Evolutionary conservation across 257 asterid genomes (phyloP), one percentile per base, ranked within the genome.

Genomic region (Solanum piurae): DNA sequence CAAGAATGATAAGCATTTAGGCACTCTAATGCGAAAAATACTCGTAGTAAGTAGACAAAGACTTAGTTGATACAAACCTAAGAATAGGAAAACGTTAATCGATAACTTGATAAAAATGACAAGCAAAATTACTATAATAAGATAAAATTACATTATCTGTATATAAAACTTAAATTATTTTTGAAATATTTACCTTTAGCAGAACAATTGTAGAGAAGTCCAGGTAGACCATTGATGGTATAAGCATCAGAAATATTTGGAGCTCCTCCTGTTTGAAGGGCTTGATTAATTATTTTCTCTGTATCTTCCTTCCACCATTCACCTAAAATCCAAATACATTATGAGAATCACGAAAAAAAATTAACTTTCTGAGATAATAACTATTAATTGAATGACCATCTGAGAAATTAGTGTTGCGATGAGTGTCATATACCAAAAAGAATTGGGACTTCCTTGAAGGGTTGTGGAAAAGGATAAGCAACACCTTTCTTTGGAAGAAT

Each of bases 301-400:
- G 96, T 93, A 40, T 94, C 94, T 11, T 90, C 90, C 88, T 94
- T 94, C 94, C 95, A 94, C 98, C 98, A 93, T 87, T 94, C 96
- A 42, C 98, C 96, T 94, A 71, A 33, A 86, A 62, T 77, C 23
- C 33, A 73, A 84, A 83, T 40, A 9, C 44, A 40, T 40, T 40
- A 40, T 40, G 44, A 40, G 31, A 62, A 62, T 62, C 29, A 23
- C n/a, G 29, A 9, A 8, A 21, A 3, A 4, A 11, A 64, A n/a
- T 5, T 2, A 2, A 66, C 0, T 12, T 66, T 66, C 12, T 66
- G 73, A 66, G 73, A 68, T 25, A 9, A 66, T 0, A 66, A 66
- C 16, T 25, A 25, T 27, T 66, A 66, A 27, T 12, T 29, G 21
- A 68, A 6, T 69, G 37, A 14, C 0, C 23, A 29, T 69, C 3